Evolutionary conservation across 768 basidiomycete species (phyloP), one percentile per base, ranked within the genome.

Genomic region (Suillus tomentosus): DNA sequence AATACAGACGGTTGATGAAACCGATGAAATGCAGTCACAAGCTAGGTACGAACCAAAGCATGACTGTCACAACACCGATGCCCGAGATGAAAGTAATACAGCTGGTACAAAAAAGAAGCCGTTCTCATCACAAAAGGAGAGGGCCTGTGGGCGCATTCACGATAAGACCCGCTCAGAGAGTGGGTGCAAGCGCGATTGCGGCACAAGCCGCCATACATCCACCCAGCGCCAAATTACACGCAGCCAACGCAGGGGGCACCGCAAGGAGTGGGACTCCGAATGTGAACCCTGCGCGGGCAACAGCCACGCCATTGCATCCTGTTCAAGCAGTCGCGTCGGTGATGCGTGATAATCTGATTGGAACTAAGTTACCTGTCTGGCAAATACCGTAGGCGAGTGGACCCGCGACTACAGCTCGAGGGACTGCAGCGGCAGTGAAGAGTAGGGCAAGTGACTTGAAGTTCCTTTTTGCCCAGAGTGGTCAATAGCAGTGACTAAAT

Each of bases 121-220:
- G 15, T 19, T 58, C 24, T 15, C 24, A 8, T 58, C 40, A 31
- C 40, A 31, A n/a, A 6, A 42, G 40, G 40, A 14, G 50, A 24
- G 48, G 17, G 40, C 39, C 24, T 10, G 15, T 27, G 10, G 39
- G 24, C 57, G 17, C 9, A 42, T 58, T 58, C 57, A 31, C 27
- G 57, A 19, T 19, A 1, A 3, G 11, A 58, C 24, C 17, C 43
- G 17, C 34, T 74, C 62, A 76, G 15, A 67, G 73, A n/a, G 36
- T 70, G 4, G 73, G 75, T 2, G 70, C 66, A 39, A 73, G 66
- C 1, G 69, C 69, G 0, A 45, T 42, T 7, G n/a, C 19, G 1
- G 72, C 74, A 13, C 73, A 74, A 2, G 71, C 60, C 0, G 60
- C 68, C 73, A 72, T 75, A 45, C 73, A 74, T 0, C 62, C 58